These are phyloP conservation scores for Diplodia mutila DNA, from an alignment of 2,329 filamentous ascomycete genomes.

Conservation along the genomic window DNA sequence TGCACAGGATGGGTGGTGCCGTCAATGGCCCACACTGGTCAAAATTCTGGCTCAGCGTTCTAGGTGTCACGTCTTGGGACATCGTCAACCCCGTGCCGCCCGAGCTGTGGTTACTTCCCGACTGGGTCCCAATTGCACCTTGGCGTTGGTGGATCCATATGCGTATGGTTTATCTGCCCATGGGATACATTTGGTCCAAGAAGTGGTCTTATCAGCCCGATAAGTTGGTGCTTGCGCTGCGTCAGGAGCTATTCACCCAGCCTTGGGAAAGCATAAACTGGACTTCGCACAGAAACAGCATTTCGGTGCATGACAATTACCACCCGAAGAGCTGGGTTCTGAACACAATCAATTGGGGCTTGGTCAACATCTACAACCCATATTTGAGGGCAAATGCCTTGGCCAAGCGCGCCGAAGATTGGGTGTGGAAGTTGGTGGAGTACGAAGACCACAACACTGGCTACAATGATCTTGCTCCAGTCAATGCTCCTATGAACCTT, in stretches of 20 bases:
- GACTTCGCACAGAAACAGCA: constrained; percentile 76
- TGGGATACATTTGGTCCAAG: constrained; percentile 88
- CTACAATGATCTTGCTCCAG: constrained; percentile 82
- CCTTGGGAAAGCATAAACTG: constrained; percentile 80
- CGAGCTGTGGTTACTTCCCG: constrained; percentile 88
- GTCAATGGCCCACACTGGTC: constrained; percentile 87
- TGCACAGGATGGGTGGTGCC: constrained; percentile 86
- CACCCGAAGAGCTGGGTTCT: constrained; percentile 88
- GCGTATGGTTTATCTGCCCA: constrained; percentile 91
- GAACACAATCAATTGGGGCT: constrained; percentile 74
- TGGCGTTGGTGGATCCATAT: constrained; percentile 99
- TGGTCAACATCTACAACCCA: constrained; percentile 80
- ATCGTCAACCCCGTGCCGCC: constrained; percentile 93
- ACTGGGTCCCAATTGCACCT: constrained; percentile 86
- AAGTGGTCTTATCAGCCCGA: constrained; percentile 77
- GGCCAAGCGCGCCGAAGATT: constrained; percentile 73
- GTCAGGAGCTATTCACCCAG: constrained; percentile 80
- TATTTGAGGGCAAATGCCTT: constrained; percentile 71
- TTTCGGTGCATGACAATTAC: constrained; percentile 81
- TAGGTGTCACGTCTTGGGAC: constrained; percentile 86
- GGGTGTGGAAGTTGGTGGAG: constrained; percentile 79
- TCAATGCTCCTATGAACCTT: constrained; percentile 90
- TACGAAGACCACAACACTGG: constrained; percentile 95
- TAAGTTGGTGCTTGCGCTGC: constrained; percentile 70
- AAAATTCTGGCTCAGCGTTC: constrained; percentile 91